A percentile compares a stretch with the other conserved stretches of the same genome.
Evolutionary conservation across 495 filamentous ascomycete genomes (phyloP).

Genomic region (Jackrogersella minutella): DNA sequence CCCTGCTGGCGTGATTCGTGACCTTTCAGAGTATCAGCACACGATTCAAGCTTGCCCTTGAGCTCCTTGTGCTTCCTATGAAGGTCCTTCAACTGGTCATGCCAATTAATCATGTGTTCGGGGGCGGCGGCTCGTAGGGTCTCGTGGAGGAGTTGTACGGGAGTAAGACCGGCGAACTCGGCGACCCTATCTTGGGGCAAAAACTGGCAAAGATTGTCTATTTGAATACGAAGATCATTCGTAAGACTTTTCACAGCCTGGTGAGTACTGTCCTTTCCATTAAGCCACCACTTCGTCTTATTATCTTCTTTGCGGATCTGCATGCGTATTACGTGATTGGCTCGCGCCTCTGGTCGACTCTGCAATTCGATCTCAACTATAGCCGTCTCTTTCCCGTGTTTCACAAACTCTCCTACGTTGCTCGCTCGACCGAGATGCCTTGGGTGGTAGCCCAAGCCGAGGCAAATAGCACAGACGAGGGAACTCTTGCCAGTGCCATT

Average conservation of each 20-base stretch:
- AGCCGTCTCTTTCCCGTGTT: conserved; percentile 81
- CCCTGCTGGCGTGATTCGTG: conserved; percentile 78
- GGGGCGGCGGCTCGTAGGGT: conserved; percentile 89
- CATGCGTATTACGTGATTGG: conserved; percentile 77
- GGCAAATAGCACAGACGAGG: conserved; percentile 94
- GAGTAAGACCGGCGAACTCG: conserved; percentile 86
- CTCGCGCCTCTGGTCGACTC: conserved; percentile 55
- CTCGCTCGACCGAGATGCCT: conserved; percentile 88
- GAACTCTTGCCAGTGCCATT: conserved; percentile 99
- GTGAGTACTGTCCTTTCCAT: conserved; percentile 64
- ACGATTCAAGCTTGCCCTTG: conserved; percentile 63
- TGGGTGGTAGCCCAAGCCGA: conserved; percentile 86
- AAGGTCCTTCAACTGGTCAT: conserved; percentile 73
- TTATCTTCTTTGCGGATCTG: conserved; percentile 84
- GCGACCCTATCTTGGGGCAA: conserved; percentile 96
- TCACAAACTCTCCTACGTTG: conserved; percentile 88
- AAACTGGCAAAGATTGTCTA: conserved; percentile 98
- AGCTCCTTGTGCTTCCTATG: conserved; percentile 73
- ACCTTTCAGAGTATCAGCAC: conserved; percentile 68
- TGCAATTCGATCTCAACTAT: conserved; percentile 89
- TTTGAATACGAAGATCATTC: conserved; percentile 80
- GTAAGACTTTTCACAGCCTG: conserved; percentile 70
- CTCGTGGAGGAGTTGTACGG: conserved; percentile 82
- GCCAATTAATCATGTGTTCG: conserved; percentile 79
- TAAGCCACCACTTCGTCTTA: conserved; percentile 73